Percentiles rank a stretch among this genome's conserved stretches.
Evolutionary conservation across 2,329 filamentous ascomycete genomes (phyloP).

Genomic region (Amauroascus verrucosus): DNA sequence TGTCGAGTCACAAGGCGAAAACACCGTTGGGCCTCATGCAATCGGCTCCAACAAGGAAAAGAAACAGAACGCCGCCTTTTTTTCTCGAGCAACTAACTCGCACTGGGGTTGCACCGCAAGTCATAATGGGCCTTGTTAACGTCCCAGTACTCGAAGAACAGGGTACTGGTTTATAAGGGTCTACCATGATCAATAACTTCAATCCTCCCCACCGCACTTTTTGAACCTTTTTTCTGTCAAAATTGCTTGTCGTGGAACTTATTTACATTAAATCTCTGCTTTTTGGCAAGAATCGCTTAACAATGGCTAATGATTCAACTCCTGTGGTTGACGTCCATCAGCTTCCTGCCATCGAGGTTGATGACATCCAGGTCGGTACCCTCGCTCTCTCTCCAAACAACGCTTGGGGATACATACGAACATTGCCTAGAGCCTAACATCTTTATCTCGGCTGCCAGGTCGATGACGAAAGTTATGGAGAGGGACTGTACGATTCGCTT

Average conservation of each 20-base stretch:
- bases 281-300: background rate
- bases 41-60: background rate
- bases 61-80: background rate
- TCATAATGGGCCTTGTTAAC: background rate
- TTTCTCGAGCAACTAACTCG: background rate
- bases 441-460: background rate
- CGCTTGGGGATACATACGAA: background rate
- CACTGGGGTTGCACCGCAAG: background rate
- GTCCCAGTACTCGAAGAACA: background rate
- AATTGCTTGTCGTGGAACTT: background rate
- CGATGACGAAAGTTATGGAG: background rate
- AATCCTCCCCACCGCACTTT: background rate
- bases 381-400: background rate
- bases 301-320: background rate
- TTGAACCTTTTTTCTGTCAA: background rate
- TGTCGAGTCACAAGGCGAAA: background rate
- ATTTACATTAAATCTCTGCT: background rate
- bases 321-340: background rate
- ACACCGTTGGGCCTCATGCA: background rate
- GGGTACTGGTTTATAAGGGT: background rate
- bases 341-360: background rate
- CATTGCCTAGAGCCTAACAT: background rate
- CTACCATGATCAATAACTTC: background rate
- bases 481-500: background rate
- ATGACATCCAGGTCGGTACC: background rate